phyloP scores from a whole-genome alignment of 2,329 filamentous ascomycete species.

The Byssochlamys sp. region DNA sequence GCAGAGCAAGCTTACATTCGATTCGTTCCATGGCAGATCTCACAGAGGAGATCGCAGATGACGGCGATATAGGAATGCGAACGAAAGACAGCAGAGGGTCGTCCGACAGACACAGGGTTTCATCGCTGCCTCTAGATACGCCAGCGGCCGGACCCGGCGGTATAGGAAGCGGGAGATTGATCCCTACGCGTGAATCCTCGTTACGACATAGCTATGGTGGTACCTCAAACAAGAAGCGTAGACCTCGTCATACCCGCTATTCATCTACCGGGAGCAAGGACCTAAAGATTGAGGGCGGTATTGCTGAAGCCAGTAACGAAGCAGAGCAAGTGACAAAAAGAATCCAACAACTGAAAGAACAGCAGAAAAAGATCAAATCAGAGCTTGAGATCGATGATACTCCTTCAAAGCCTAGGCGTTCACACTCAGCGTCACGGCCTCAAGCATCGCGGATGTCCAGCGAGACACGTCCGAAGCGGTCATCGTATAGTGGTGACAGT shows the following conservation, averaged over 20 bases:
- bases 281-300: conserved; percentile 29
- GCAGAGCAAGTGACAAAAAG: conserved; percentile 49
- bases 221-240: conserved; percentile 44
- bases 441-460: conserved; percentile 10
- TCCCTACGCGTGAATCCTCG: conserved; percentile 61
- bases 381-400: conserved; percentile 35
- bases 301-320: conserved; percentile 30
- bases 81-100: conserved; percentile 13
- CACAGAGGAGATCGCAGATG: conserved; percentile 25
- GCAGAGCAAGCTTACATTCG: conserved; percentile 30
- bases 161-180: conserved; percentile 43
- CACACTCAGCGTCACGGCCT: conserved; percentile 7
- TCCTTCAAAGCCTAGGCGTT: conserved; percentile 15
- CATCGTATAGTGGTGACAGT: conserved; percentile 3
- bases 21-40: conserved; percentile 35
- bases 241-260: conserved; percentile 35
- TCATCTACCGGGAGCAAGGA: conserved; percentile 30
- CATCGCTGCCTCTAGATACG: conserved; percentile 17
- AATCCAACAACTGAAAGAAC: conserved; percentile 50
- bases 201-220: conserved; percentile 48
- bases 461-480: conserved; percentile 9
- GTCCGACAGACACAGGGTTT: conserved; percentile 27
- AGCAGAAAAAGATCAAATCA: conserved; percentile 46
- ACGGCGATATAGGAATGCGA: conserved; percentile 11
- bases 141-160: conserved; percentile 22